Evolutionary conservation across 1,284 basidiomycete genomes (phyloP), one percentile per base, ranked within the genome.

Genomic region (Takashimella tepidaria): DNA sequence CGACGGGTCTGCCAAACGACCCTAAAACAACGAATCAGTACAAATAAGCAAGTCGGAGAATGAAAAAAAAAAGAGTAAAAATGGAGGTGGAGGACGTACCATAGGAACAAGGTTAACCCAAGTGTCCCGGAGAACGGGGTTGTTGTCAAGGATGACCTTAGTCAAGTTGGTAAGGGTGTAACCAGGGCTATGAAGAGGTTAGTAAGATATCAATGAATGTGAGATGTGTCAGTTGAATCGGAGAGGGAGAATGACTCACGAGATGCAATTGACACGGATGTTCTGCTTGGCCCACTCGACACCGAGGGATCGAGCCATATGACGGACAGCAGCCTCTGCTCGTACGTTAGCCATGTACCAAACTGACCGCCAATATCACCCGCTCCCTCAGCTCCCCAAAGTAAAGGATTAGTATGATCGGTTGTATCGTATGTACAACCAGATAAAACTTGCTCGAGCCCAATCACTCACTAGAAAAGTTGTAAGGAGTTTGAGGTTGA

Each of bases 61-160:
- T n/a, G n/a, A n/a, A n/a, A 44, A 19, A 27, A 50, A 4, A 12
- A 21, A 44, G 42, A 44, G 24, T 41, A 21, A 44, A 26, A 41
- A n/a, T n/a, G n/a, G n/a, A n/a, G n/a, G n/a, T 49, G 37, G 40
- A 51, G 44, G 25, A 79, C 83, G 41, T 62, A 87, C 87, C 88
- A 95, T 90, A 0, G 93, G 92, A 4, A 92, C 96, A 66, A 92
- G 72, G 64, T 81, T 83, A 70, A 92, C 87, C 93, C 93, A 97
- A 48, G 85, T 88, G 76, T 85, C 86, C 83, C 88, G 73, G 45
- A 68, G 80, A 58, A 85, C 85, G 20, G 78, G 77, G 67, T 91
- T 82, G 62, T 83, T 81, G 51, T 84, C 82, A 51, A 92, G 75
- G 62, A 92, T 85, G 20, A 84, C 85, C 70, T 80, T 84, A 24